Percentiles rank a stretch among this genome's conserved stretches.
phyloP scores from a whole-genome alignment of 257 asterid genomes.

The Ehretia macrophylla region DNA sequence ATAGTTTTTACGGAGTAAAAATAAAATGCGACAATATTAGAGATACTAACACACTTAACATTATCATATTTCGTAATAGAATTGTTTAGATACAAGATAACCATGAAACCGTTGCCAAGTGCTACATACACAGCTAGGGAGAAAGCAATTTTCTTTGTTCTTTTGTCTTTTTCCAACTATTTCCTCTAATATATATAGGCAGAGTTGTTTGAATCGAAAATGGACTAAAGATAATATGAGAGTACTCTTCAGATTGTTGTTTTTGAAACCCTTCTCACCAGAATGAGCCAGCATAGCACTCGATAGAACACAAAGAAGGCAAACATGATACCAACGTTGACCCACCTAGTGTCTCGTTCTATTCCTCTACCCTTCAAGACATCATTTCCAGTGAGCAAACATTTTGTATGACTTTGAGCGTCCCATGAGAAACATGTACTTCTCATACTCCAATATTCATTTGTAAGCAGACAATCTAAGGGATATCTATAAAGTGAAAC shows the following conservation, averaged over 20 bases:
- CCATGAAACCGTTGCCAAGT: too few relatives aligned
- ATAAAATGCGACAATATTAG: too few relatives aligned
- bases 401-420: constrained; percentile 22
- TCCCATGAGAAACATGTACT: constrained; percentile 51
- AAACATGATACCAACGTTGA: constrained; percentile 72
- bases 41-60: too few relatives aligned
- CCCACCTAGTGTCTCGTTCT: constrained; percentile 61
- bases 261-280: constrained; percentile 58
- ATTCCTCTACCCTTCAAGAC: constrained; percentile 76
- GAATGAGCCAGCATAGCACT: constrained; percentile 66
- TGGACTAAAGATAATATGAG: too few relatives aligned
- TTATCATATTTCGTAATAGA: too few relatives aligned
- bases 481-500: constrained; percentile 87
- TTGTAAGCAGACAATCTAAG: constrained; percentile 57
- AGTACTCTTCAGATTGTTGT: constrained; percentile 48
- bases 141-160: too few relatives aligned
- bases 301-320: constrained; percentile 63
- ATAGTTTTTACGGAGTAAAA: too few relatives aligned
- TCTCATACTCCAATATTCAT: constrained; percentile 75
- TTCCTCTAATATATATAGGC: too few relatives aligned
- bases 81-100: too few relatives aligned
- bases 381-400: constrained; percentile 69
- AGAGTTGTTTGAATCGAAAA: too few relatives aligned
- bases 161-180: too few relatives aligned
- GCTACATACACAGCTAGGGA: too few relatives aligned